phyloP scores from a whole-genome alignment of 176 grass and related monocot species.

The Thalia dealbata region DNA sequence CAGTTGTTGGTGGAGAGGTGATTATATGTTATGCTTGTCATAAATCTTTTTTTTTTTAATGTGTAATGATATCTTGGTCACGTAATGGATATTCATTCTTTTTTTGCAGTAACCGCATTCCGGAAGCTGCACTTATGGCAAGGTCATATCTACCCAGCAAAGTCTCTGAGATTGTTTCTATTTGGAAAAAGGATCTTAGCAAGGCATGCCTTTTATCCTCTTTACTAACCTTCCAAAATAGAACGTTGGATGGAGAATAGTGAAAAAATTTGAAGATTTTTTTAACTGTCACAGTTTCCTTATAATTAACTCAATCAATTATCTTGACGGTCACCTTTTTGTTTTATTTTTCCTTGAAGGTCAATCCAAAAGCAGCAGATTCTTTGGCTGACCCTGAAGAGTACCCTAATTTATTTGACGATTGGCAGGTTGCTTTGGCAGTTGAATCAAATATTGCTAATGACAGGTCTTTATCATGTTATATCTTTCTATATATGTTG shows the following conservation, averaged over 20 bases:
- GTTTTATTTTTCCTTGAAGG: slow-evolving; percentile 31
- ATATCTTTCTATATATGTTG: not conserved
- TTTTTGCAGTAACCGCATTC: slow-evolving; percentile 72
- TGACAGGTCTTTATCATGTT: slow-evolving; percentile 14
- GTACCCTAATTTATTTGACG: slow-evolving; percentile 92
- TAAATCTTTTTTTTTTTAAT: slow-evolving; percentile 11
- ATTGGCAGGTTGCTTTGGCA: slow-evolving; percentile 83
- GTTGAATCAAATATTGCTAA: slow-evolving; percentile 47
- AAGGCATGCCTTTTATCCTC: slow-evolving; percentile 45
- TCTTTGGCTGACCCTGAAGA: slow-evolving; percentile 93
- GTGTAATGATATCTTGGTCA: not conserved
- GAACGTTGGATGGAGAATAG: not conserved
- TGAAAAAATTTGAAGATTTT: not conserved
- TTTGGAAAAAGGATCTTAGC: slow-evolving; percentile 84
- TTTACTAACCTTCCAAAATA: slow-evolving; percentile 11
- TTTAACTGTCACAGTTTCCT: not conserved
- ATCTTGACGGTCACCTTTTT: not conserved
- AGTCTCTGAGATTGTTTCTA: slow-evolving; percentile 72
- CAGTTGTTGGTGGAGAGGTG: slow-evolving; percentile 90
- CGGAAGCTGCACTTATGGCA: slow-evolving; percentile 94
- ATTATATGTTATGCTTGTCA: slow-evolving; percentile 11
- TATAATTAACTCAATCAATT: not conserved
- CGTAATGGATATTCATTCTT: not conserved
- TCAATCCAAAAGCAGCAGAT: slow-evolving; percentile 91
- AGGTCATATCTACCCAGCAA: slow-evolving; percentile 96